These are phyloP conservation scores for Colletotrichum sidae DNA, from an alignment of 2,329 filamentous ascomycete genomes.

Conservation along the genomic window DNA sequence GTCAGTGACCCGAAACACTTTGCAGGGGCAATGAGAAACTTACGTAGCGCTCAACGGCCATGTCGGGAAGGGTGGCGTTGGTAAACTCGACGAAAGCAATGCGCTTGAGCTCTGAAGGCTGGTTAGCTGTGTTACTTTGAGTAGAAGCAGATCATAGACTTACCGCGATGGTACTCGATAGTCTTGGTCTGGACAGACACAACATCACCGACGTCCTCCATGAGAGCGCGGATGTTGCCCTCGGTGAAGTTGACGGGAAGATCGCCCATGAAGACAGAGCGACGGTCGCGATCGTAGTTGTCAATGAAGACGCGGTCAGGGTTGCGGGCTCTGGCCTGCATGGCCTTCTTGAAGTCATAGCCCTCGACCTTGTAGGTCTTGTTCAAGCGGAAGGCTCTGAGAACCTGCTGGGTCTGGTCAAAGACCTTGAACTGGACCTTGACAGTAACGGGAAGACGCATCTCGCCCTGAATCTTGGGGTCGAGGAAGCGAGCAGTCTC, in stretches of 20 bases:
- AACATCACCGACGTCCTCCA: conserved; percentile 53
- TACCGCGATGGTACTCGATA: conserved; percentile 26
- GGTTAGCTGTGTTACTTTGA: not conserved
- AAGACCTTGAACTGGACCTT: conserved; percentile 64
- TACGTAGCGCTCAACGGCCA: conserved; percentile 47
- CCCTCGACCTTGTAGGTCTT: conserved; percentile 45
- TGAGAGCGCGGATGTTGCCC: conserved; percentile 50
- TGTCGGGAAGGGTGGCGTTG: conserved; percentile 50
- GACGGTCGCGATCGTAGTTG: conserved; percentile 56
- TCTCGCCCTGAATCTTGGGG: conserved; percentile 45
- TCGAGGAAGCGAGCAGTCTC: conserved; percentile 47
- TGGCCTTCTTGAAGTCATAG: conserved; percentile 44
- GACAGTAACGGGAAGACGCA: conserved; percentile 50
- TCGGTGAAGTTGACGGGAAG: conserved; percentile 53
- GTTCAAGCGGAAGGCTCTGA: conserved; percentile 53
- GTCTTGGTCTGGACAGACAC: conserved; percentile 45
- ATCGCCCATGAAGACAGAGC: conserved; percentile 61
- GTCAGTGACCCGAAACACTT: conserved; percentile 6
- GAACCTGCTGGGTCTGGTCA: conserved; percentile 61
- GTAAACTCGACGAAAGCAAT: conserved; percentile 55
- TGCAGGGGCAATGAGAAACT: conserved; percentile 40
- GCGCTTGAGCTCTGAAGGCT: conserved; percentile 32
- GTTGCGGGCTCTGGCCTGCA: conserved; percentile 31
- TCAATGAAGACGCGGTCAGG: conserved; percentile 43
- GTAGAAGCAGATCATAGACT: not conserved